Evolutionary conservation across 2,329 filamentous ascomycete species (phyloP), one percentile per base, ranked within the genome.

Genomic region (Aspergillus tanneri): DNA sequence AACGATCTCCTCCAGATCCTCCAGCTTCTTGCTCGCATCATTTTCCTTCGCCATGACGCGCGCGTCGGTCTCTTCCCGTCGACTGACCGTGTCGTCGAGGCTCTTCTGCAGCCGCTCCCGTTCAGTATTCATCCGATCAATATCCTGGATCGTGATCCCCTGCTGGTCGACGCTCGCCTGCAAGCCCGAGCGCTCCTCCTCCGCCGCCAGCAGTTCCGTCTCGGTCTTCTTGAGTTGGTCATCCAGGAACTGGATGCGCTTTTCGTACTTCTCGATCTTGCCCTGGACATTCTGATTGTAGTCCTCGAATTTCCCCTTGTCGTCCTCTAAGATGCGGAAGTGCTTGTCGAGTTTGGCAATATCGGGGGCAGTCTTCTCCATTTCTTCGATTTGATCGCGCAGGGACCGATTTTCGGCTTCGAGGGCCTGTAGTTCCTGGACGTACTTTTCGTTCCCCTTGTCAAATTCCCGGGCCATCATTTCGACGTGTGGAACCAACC

Each of bases 81-180:
- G 81, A 46, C 82, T 78, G 5, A 83, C 79, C 0, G 89, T 87
- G 2, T 85, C 81, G 60, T 96, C 90, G 36, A 96, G 86, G 34
- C 86, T 88, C 61, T 87, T 91, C 56, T 95, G 89, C n/a, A 99
- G 80, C 38, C 93, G 85, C 63, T 99, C 93, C 44, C 91, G 85
- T 69, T 99, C 93, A 27, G 88, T 86, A 59, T 90, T 96, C 92
- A 99, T 96, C 69, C 93, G 90, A 78, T 99, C 93, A 65, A 99
- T 97, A 79, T 99, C 93, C 72, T 93, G 88, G 72, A 96, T 95
- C 62, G 90, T 95, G 67, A 99, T 91, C 2, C 93, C 93, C 65
- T 95, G 90, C 59, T 87, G 85, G 69, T 97, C 93, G 22, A 99
- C 90, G 23, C 87, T 85, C 50, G 86, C 84, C 67, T 97, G 92